phyloP scores from a whole-genome alignment of 1,284 basidiomycete species.

The Testicularia cyperi region DNA sequence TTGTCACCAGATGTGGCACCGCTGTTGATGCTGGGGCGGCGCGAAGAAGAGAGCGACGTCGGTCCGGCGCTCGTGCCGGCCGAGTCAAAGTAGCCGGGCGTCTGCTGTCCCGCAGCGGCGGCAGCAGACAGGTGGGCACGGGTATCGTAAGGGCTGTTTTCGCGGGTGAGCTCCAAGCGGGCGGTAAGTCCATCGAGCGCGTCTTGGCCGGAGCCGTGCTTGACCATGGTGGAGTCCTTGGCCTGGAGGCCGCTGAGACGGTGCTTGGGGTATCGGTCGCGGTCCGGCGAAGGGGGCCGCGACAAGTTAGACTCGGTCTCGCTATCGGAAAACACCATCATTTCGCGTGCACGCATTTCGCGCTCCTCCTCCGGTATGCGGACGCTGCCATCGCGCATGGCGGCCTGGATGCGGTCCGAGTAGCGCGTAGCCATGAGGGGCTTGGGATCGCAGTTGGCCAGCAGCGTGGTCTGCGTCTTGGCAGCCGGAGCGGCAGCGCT shows the following conservation, averaged over 20 bases:
- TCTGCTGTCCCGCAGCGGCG: slow-evolving; percentile 10
- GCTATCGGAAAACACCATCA: slow-evolving; percentile 42
- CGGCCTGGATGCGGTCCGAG: slow-evolving; percentile 37
- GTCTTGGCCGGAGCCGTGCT: slow-evolving; percentile 32
- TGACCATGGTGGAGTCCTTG: slow-evolving; percentile 47
- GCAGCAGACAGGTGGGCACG: slow-evolving; percentile 17
- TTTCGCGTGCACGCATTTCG: slow-evolving; percentile 43
- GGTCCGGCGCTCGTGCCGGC: slow-evolving; percentile 17
- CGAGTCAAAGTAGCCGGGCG: slow-evolving; percentile 10
- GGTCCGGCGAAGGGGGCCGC: slow-evolving; percentile 48
- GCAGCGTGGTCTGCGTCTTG: slow-evolving; percentile 2
- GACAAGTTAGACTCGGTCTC: slow-evolving; percentile 55
- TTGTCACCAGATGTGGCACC: slow-evolving; percentile 3
- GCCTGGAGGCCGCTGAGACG: slow-evolving; percentile 49
- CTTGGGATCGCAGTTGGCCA: slow-evolving; percentile 38
- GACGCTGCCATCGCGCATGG: slow-evolving; percentile 29
- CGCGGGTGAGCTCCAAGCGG: slow-evolving; percentile 42
- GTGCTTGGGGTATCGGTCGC: slow-evolving; percentile 45
- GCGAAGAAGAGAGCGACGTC: slow-evolving; percentile 14
- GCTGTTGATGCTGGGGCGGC: slow-evolving; percentile 18
- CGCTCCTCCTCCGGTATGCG: slow-evolving; percentile 41
- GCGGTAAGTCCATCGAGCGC: slow-evolving; percentile 16
- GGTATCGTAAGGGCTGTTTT: slow-evolving; percentile 42
- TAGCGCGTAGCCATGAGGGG: slow-evolving; percentile 37
- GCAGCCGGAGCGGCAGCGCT: neutral